Base-by-base conservation (phyloP, 495 filamentous ascomycete genomes). In the Apodospora peruviana region DNA sequence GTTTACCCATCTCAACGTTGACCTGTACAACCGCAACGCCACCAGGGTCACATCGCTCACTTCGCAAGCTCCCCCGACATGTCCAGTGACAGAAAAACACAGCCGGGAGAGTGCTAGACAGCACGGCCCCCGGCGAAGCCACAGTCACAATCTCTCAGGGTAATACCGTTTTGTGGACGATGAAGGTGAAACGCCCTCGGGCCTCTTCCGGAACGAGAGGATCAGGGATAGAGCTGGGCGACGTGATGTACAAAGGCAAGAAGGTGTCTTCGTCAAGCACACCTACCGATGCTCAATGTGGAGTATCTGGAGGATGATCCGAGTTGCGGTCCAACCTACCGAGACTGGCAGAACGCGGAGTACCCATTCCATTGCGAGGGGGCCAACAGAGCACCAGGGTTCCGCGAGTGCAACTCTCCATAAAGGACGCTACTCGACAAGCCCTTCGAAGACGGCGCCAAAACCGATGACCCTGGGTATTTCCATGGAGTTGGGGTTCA, bases 311-410 rank as follows among this genome's bases (percentile, higher is more conserved):
- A 44, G 10, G 16, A 7, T 4, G 21, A 4, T 12, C 5, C 41
- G 22, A 12, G 22, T 1, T 44, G 41, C 41, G 41, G 41, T n/a
- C 41, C 41, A 5, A 44, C 41, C 41, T 44, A 44, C 24, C 41
- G 41, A 11, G 41, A 44, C 41, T 44, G 41, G 41, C 41, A 44
- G 41, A 44, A 44, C 25, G 41, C 27, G 8, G 41, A 44, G 17
- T 29, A 27, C 22, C 10, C 22, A 11, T 32, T 44, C 5, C 11
- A 14, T 1, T 44, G 22, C 24, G 41, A 29, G 18, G 41, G 17
- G 4, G 18, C 25, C 22, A n/a, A n/a, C 41, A 14, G 27, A 7
- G 41, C 18, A 10, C 41, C 41, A 1, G 41, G 41, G 22, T 44
- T 44, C 23, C 22, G 41, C 11, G 17, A 27, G 1, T 44, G 41